Percentiles rank a stretch among this genome's conserved stretches.
These are phyloP conservation scores for Aureobasidium pullulans DNA, from an alignment of 2,329 filamentous ascomycete genomes.

Conservation along the genomic window DNA sequence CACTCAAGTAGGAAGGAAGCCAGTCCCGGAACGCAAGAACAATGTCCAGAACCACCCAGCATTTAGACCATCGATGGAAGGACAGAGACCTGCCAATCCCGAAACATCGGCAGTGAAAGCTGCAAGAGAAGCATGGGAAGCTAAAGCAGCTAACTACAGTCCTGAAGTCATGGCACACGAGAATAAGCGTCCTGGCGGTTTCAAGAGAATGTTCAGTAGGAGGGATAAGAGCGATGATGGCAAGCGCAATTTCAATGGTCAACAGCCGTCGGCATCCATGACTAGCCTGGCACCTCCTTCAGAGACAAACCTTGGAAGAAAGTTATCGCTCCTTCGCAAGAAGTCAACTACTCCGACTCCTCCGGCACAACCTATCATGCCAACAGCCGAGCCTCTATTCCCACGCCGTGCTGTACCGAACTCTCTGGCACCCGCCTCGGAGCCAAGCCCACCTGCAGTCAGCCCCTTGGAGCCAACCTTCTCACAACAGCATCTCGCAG, in stretches of 20 bases:
- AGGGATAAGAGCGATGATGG: conserved; percentile 43
- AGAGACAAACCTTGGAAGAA: conserved; percentile 28
- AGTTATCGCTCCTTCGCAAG: conserved; percentile 36
- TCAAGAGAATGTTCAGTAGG: conserved; percentile 60
- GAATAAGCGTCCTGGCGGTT: conserved; percentile 43
- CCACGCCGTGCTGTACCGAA: background rate
- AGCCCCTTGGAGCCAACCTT: background rate
- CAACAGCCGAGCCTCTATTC: background rate
- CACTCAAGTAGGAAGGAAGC: conserved; percentile 25
- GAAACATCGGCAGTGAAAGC: conserved; percentile 23
- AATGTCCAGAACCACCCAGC: conserved; percentile 36
- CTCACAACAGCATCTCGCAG: background rate
- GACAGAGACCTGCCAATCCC: conserved; percentile 17
- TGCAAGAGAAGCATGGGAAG: conserved; percentile 25
- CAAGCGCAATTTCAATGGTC: background rate
- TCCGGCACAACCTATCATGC: conserved; percentile 18
- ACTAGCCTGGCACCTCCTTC: conserved; percentile 19
- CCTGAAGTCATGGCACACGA: conserved; percentile 26
- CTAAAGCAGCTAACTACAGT: conserved; percentile 21
- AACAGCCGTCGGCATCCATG: background rate
- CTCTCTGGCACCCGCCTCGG: background rate
- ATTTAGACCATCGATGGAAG: conserved; percentile 22
- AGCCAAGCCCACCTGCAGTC: background rate
- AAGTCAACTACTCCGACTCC: conserved; percentile 19
- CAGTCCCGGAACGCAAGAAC: conserved; percentile 19